Conservation (phyloP, 73 alveolate species). For the Paramecium primaurelia region DNA sequence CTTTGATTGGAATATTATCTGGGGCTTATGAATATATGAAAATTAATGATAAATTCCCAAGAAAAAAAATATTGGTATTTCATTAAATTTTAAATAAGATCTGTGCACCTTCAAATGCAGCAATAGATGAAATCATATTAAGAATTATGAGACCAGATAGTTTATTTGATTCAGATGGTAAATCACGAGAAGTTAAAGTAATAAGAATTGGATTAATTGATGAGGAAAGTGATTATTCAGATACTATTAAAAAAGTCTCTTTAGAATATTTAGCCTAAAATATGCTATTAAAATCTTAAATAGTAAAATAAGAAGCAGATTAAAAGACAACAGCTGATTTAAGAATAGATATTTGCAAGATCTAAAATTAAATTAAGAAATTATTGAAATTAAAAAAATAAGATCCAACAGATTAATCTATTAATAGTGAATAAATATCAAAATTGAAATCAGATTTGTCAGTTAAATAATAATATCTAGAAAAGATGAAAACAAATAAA, state of each 20-base stretch:
- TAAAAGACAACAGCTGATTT: background rate
- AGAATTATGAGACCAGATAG: conserved; percentile 57
- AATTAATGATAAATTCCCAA: background rate
- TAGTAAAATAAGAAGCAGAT: background rate
- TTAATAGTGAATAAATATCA: background rate
- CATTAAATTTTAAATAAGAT: background rate
- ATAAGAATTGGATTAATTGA: conserved; percentile 60
- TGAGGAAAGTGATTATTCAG: background rate
- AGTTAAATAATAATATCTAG: background rate
- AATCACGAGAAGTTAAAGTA: background rate
- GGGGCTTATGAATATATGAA: conserved; percentile 48
- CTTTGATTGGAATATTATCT: conserved; percentile 43
- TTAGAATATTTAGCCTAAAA: background rate
- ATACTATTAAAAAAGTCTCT: background rate
- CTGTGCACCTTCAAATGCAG: conserved; percentile 87
- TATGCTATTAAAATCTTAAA: background rate
- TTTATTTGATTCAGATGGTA: conserved; percentile 61
- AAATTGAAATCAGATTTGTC: background rate
- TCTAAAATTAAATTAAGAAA: background rate
- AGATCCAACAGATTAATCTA: background rate
- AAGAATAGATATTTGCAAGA: background rate
- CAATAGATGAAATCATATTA: conserved; percentile 79
- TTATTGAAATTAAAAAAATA: background rate
- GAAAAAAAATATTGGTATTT: conserved; percentile 23
- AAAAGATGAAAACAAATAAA: background rate